Base-by-base conservation (phyloP, 495 filamentous ascomycete genomes). In the Neurospora africana region DNA sequence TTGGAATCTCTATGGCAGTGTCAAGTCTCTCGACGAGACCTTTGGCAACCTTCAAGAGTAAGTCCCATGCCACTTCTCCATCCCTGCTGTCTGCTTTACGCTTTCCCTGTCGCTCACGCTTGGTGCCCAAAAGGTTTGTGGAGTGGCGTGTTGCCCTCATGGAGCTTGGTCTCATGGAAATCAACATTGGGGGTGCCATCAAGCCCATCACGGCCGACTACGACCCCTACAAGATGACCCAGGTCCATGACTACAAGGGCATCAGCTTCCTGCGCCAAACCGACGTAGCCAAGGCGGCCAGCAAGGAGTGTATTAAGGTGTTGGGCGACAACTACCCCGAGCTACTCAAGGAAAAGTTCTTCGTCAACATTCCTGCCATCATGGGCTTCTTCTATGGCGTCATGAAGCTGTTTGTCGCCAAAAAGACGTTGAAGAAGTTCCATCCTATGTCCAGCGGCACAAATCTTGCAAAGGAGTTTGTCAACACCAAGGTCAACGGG, bases 191-290 rank as follows among this genome's bases (percentile, higher is more conserved):
- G 15, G 83, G 86, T 19, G 91, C 91, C 27, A 92, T 88, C 21
- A 81, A 84, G 70, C 87, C 90, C 36, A 94, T 97, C 74, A 90
- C 91, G 2, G 91, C 92, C 73, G 87, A 89, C 69, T 85, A 87
- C 73, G 94, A 97, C 79, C 92, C 91, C 2, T 95, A 97, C 82
- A 90, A 93, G 82, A 92, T 93, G 79, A 85, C 91, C 73, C 93
- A 97, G 81, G 89, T 97, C 7, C 94, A 97, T 83, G 94, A 97
- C 83, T 97, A 96, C 85, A 83, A 91, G 73, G 88, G 87, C 68
- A 87, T 97, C 76, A 90, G 87, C 74, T 97, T 97, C 85, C 83
- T 97, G 58, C 89, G 91, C 30, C 86, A 89, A 78, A 88, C 92
- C 69, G 86, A 91, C 2, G 80, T 81, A n/a, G 85, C 92, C 75